Evolutionary conservation across 2,329 filamentous ascomycete species (phyloP), one percentile per base, ranked within the genome.

Genomic region (Phialemonium atrogriseum): DNA sequence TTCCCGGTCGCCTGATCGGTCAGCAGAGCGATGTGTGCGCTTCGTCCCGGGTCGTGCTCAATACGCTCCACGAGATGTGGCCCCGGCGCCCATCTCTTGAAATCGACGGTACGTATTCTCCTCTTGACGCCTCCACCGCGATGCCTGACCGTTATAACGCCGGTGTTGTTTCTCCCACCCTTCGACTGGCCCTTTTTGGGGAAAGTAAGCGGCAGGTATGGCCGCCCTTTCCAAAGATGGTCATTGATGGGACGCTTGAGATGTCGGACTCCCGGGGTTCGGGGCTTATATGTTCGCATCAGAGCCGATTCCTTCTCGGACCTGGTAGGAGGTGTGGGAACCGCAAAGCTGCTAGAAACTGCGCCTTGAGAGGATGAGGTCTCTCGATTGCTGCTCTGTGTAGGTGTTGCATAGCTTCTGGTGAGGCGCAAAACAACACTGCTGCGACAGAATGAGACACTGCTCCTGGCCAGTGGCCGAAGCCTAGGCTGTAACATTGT

Each of bases 1-100:
- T 71, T 73, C 10, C 77, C 73, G 0, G 82, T 89, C 28, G 76
- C 71, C 42, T 86, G 66, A 47, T 83, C 78, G 30, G 77, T 87
- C 28, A 95, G 51, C 34, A 98, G 70, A 5, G 91, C 91, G 57
- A 98, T 88, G 54, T 98, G 91, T 10, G 89, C 86, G 48, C 79
- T 94, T 31, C 91, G 81, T 43, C 86, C 86, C 1, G 91, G 91
- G 49, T 98, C 93, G 56, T 96, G 88, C 58, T 98, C 91, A 50
- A 98, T 91, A 39, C 91, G 77, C 54, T 96, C 88, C 33, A 98
- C 89, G 11, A 80, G 60, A 48, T 96, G 91, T 42, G 84, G 79
- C 12, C 91, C 91, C 0, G 87, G 76, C 16, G 73, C 72, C 56
- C 70, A 76, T 33, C 91, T 80, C 43, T 78, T 66, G 55, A 94